These are phyloP conservation scores for Zea mays DNA, from an alignment of 176 grass and related monocot genomes.

Conservation along the genomic window Zm-B73-REFERENCE-NAM-5.0 NC_050098.1:198831001-198831500, in stretches of 20 bases:
- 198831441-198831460: constrained; percentile 75
- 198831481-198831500: constrained; percentile 65
- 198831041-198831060: constrained; percentile 46
- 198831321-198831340: constrained; percentile 60
- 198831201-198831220: constrained; percentile 67
- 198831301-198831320: constrained; percentile 64
- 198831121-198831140: constrained; percentile 66
- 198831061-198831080: constrained; percentile 55
- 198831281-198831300: constrained; percentile 65
- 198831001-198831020: constrained; percentile 64
- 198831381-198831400: constrained; percentile 65
- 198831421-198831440: constrained; percentile 69
- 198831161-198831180: constrained; percentile 59
- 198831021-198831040: constrained; percentile 57
- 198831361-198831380: constrained; percentile 89
- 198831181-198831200: constrained; percentile 56
- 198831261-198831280: constrained; percentile 45
- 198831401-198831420: constrained; percentile 55
- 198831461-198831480: constrained; percentile 65
- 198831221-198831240: constrained; percentile 94
- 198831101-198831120: constrained; percentile 56
- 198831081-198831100: constrained; percentile 48
- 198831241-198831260: constrained; percentile 60
- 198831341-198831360: constrained; percentile 68
- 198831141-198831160: constrained; percentile 67